phyloP scores from a whole-genome alignment of 352 stramenopile species.

The Phytophthora pini region DNA sequence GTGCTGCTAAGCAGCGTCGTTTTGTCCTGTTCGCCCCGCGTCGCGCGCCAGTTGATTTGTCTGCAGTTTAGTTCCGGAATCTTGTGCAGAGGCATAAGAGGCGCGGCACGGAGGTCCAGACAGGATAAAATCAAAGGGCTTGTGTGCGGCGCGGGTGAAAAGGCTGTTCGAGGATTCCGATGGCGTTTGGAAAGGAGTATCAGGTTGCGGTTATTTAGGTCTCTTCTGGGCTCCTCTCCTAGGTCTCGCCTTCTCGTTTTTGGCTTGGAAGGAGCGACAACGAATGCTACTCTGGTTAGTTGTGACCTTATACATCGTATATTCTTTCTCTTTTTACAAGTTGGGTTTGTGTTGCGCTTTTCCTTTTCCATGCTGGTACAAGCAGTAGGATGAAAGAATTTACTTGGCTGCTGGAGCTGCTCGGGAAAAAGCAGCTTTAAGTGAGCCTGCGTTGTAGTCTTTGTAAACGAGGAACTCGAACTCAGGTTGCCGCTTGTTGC shows the following conservation, averaged over 20 bases:
- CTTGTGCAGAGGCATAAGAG: conserved; percentile 24
- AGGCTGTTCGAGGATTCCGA: conserved; percentile 34
- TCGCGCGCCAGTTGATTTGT: conserved; percentile 26
- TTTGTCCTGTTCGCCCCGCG: conserved; percentile 47
- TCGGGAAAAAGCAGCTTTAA: conserved; percentile 31
- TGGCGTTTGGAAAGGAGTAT: conserved; percentile 24
- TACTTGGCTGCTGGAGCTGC: conserved; percentile 8
- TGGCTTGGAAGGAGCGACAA: conserved; percentile 47
- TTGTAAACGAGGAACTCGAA: conserved; percentile 84
- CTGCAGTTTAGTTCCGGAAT: conserved; percentile 29
- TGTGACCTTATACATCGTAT: conserved; percentile 56
- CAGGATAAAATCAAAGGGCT: conserved; percentile 36
- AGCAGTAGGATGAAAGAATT: neutral
- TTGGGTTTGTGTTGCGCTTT: conserved; percentile 17
- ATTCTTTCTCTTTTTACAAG: conserved; percentile 42
- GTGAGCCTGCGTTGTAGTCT: conserved; percentile 30
- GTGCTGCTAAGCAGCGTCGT: conserved; percentile 83
- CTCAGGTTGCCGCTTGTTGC: conserved; percentile 64
- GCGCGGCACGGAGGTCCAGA: conserved; percentile 16
- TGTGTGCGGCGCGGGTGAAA: conserved; percentile 26
- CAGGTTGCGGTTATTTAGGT: conserved; percentile 13
- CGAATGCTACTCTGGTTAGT: conserved; percentile 51
- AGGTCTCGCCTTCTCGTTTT: conserved; percentile 30
- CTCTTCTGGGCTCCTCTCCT: conserved; percentile 13
- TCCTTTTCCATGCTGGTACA: neutral